Base-by-base conservation (phyloP, 192 early-diverging fungal species). In the Umbelopsis sp. region DNA sequence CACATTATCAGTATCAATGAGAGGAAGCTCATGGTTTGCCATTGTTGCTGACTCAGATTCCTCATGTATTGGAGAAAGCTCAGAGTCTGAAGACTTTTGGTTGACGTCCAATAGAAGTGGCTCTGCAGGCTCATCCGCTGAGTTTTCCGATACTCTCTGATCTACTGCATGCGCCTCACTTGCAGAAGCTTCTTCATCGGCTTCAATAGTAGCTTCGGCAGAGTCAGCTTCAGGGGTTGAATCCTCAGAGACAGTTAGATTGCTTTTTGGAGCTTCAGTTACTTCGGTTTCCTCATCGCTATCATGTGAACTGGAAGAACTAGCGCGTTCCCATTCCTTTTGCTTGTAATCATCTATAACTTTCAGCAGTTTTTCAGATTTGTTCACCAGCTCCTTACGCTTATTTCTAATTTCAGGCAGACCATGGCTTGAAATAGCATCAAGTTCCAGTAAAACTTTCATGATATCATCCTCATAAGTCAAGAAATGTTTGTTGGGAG, bases 391-490 rank as follows among this genome's bases (percentile, higher is more conserved):
- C 6, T 3, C 30, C 5, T 69, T 71, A 7, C 77, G 72, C 27
- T 68, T 33, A 16, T 46, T 46, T 35, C 73, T 51, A 9, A 79
- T 61, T 16, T 21, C 64, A 21, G 61, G 33, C 4, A 74, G 53
- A 22, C 72, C 77, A 48, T 74, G 46, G 12, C 73, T 74, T 15
- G 61, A n/a, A 25, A 79, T 53, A 20, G 50, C 65, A 47, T 79
- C 77, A 2, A 79, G 49, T 35, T 71, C 49, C n/a, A 79, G n/a
- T 23, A 79, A 18, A 18, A 71, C 21, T 22, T 69, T 68, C 66
- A 79, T 71, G 11, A 79, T 64, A 30, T 71, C 69, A 35, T 79
- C 72, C 71, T 79, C 77, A 47, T 79, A 79, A 3, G 27, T 21
- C 7, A 79, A 16, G 23, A 79, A 74, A 44, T 67, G 53, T 4